Evolutionary conservation across 2,329 filamentous ascomycete genomes (phyloP).

Genomic region (Emericellopsis cladophorae): DNA sequence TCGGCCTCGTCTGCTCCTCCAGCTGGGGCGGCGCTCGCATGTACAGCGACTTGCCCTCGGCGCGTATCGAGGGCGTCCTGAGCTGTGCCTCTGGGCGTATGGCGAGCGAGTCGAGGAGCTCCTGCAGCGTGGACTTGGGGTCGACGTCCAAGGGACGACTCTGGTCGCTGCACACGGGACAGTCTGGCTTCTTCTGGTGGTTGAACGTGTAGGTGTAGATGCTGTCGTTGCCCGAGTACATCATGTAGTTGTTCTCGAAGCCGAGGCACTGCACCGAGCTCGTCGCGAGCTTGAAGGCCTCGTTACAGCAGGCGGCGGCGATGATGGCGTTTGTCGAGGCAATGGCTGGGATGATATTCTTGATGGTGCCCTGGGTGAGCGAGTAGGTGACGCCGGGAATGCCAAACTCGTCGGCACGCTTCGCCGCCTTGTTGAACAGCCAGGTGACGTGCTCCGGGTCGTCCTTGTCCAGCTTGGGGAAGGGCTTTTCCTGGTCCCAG

Average conservation of each 20-base stretch:
- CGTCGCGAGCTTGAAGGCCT: constrained; percentile 89
- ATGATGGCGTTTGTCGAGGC: constrained; percentile 96
- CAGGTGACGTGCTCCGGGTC: constrained; percentile 96
- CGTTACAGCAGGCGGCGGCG: constrained; percentile 89
- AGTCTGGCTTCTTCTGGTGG: constrained; percentile 88
- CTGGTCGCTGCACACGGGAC: constrained; percentile 80
- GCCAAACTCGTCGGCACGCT: constrained; percentile 74
- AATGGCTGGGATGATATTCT: constrained; percentile 98
- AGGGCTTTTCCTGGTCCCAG: constrained; percentile 80
- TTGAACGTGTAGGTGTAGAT: constrained; percentile 98
- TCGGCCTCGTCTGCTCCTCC: constrained; percentile 73
- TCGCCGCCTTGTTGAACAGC: constrained; percentile 77
- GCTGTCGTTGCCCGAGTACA: constrained; percentile 93
- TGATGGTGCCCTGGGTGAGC: constrained; percentile 93
- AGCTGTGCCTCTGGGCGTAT: constrained; percentile 80
- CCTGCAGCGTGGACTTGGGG: constrained; percentile 59
- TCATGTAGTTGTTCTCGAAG: constrained; percentile 86
- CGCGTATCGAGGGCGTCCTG: constrained; percentile 80
- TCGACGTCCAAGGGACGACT: constrained; percentile 65
- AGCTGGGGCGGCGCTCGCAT: constrained; percentile 74
- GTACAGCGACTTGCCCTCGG: constrained; percentile 74
- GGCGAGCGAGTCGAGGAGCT: constrained; percentile 75
- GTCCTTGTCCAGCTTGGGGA: constrained; percentile 82
- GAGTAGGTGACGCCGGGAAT: constrained; percentile 90
- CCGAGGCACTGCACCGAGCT: constrained; percentile 69